Base-by-base conservation (phyloP, 2,329 filamentous ascomycete species). In the Botrytis tulipae region DNA sequence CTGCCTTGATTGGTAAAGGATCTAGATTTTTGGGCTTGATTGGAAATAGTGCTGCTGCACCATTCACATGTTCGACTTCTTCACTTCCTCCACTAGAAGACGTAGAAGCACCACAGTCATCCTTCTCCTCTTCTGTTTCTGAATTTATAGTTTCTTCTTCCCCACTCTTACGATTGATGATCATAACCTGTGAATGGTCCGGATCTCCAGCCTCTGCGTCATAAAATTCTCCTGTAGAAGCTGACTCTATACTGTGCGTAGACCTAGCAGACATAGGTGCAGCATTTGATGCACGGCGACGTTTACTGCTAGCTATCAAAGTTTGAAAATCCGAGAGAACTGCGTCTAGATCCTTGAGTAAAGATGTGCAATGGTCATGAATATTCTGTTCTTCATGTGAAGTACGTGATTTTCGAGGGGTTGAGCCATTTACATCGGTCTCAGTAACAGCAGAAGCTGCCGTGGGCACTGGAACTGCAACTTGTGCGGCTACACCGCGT, bases 171-270 rank as follows among this genome's bases (percentile, higher is more conserved):
- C 88, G 89, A 74, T 90, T 88, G 70, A 98, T 95, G 67, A 91
- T 91, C 75, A 97, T 85, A 14, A 97, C 86, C 72, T 93, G 90
- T 12, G 91, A 90, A 42, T 81, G 82, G 37, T 83, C 85, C n/a
- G 77, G 78, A 77, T 88, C 88, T 25, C 88, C 90, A 70, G 90
- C 91, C 79, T 92, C 90, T 1, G 96, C 96, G 81, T 99, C 96
- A 78, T 98, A 99, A 83, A 98, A 99, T 81, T 98, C 95, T 73
- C 97, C 93, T 2, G 93, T 92, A 35, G 88, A 87, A 44, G 91
- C 87, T 0, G 94, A 97, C 75, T 97, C 95, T 71, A 97, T 89
- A 79, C 94, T 97, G 79, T 87, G 86, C 37, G 54, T 69, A 77
- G 82, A 62, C 77, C 82, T 84, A 6, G 87, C 82, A 12, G 89